Conservation (phyloP, 2,329 filamentous ascomycete species). For the Myriosclerotinia duriaeana region DNA sequence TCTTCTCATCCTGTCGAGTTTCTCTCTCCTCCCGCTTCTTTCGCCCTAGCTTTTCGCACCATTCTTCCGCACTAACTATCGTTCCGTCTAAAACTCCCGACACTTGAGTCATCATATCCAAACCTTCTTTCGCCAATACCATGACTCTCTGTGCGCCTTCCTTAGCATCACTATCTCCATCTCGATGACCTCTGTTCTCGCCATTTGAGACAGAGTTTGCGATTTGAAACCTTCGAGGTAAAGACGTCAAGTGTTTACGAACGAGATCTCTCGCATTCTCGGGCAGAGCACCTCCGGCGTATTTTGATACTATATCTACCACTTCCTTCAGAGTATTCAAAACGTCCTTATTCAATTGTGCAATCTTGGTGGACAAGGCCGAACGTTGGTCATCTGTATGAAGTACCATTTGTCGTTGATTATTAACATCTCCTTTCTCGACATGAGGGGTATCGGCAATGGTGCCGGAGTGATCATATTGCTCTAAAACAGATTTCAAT, state of each 20-base stretch:
- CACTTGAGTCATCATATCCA: constrained; percentile 94
- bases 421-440: constrained; percentile 27
- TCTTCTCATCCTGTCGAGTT: constrained; percentile 3
- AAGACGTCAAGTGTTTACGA: constrained; percentile 75
- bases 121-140: constrained; percentile 81
- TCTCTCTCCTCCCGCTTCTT: constrained; percentile 39
- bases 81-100: constrained; percentile 85
- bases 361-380: constrained; percentile 51
- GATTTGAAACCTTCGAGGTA: constrained; percentile 79
- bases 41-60: constrained; percentile 75
- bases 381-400: constrained; percentile 35
- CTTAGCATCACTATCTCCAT: constrained; percentile 46
- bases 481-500: constrained; percentile 72
- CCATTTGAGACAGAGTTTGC: constrained; percentile 56
- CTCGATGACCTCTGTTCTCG: constrained; percentile 35
- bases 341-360: constrained; percentile 66
- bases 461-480: constrained; percentile 62
- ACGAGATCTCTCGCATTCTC: constrained; percentile 85
- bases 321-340: constrained; percentile 78
- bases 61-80: constrained; percentile 84
- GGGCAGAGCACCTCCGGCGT: constrained; percentile 86
- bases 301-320: constrained; percentile 81
- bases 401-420: constrained; percentile 32
- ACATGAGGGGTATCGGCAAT: constrained; percentile 26
- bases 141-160: constrained; percentile 74